Conservation (phyloP, 2,329 filamentous ascomycete species). For the Ampelomyces quisqualis region DNA sequence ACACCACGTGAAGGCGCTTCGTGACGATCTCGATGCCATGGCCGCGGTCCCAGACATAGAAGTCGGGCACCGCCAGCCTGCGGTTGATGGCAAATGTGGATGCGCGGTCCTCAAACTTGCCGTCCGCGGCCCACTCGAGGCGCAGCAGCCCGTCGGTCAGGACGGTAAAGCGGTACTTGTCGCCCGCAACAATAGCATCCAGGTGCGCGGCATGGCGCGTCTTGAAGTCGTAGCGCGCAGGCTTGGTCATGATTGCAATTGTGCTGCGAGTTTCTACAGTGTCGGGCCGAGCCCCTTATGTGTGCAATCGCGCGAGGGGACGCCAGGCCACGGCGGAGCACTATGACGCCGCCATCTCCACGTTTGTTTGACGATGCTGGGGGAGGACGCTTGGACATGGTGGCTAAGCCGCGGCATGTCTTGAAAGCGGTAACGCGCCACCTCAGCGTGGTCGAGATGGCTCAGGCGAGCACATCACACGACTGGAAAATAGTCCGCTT, state of each 20-base stretch:
- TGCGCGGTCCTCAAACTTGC: constrained; percentile 62
- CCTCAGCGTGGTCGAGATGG: constrained; percentile 19
- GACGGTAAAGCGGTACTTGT: constrained; percentile 61
- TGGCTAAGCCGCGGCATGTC: constrained; percentile 18
- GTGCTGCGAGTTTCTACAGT: constrained; percentile 5
- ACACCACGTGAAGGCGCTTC: constrained; percentile 56
- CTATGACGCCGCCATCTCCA: constrained; percentile 21
- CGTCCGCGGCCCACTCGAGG: constrained; percentile 63
- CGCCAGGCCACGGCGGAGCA: constrained; percentile 19
- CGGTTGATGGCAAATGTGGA: constrained; percentile 63
- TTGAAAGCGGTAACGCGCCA: constrained; percentile 29
- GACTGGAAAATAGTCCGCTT: constrained; percentile 16
- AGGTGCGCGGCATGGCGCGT: constrained; percentile 49
- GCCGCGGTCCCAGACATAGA: constrained; percentile 51
- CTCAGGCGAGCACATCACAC: constrained; percentile 21
- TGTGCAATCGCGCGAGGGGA: constrained; percentile 6
- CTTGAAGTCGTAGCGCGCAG: constrained; percentile 48
- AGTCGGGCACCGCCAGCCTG: constrained; percentile 51
- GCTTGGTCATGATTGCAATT: constrained; percentile 28
- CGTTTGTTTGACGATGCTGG: constrained; percentile 25
- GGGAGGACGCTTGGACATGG: constrained; percentile 24
- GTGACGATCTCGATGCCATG: constrained; percentile 59
- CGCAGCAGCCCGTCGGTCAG: constrained; percentile 59
- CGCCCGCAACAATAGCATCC: constrained; percentile 49
- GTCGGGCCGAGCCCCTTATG: constrained; percentile 11